phyloP scores from a whole-genome alignment of 2,329 filamentous ascomycete species.

The Hirsutella minnesotensis region DNA sequence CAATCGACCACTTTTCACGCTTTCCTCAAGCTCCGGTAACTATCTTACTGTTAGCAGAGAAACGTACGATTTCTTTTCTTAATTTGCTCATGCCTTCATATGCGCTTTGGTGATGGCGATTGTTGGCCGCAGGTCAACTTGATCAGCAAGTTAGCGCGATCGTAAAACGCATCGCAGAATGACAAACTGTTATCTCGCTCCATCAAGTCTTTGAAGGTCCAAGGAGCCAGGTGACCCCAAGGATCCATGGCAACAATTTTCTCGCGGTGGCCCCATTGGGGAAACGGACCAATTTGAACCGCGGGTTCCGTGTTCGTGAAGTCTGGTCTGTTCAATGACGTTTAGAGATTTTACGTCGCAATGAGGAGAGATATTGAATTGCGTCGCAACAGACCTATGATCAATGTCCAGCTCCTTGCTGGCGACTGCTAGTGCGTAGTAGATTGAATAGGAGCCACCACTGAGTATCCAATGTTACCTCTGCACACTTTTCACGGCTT shows the following conservation, averaged over 20 bases:
- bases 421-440: slow-evolving; percentile 85
- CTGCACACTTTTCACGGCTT: background rate
- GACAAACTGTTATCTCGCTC: slow-evolving; percentile 53
- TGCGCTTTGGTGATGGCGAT: slow-evolving; percentile 88
- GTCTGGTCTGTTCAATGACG: slow-evolving; percentile 31
- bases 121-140: slow-evolving; percentile 75
- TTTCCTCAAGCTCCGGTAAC: slow-evolving; percentile 86
- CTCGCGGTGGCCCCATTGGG: slow-evolving; percentile 77
- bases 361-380: background rate
- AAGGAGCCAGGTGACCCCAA: slow-evolving; percentile 75
- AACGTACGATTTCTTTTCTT: background rate
- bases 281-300: slow-evolving; percentile 77
- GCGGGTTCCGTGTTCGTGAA: slow-evolving; percentile 77
- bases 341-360: background rate
- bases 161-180: slow-evolving; percentile 2
- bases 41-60: slow-evolving; percentile 11
- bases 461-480: slow-evolving; percentile 10
- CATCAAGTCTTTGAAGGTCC: slow-evolving; percentile 71
- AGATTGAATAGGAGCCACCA: slow-evolving; percentile 91
- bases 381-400: slow-evolving; percentile 42
- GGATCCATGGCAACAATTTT: slow-evolving; percentile 99
- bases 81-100: slow-evolving; percentile 53
- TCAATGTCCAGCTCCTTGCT: slow-evolving; percentile 78
- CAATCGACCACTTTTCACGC: slow-evolving; percentile 68
- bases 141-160: slow-evolving; percentile 3